Base-by-base conservation (phyloP, 805 yeast genomes). In the Saccharomyces eubayanus region DNA sequence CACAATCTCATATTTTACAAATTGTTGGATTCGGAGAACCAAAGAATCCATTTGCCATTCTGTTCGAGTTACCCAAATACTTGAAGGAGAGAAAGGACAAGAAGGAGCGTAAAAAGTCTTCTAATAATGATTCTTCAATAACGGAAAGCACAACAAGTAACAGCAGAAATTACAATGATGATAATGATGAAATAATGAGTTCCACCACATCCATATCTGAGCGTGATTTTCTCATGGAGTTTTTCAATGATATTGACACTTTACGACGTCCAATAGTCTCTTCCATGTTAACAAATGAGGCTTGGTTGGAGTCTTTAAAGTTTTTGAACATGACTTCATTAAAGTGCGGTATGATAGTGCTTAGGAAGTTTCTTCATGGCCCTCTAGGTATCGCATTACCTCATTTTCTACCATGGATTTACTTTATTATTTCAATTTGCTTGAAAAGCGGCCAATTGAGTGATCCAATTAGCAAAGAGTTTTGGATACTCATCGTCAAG, bases 1-100 rank as follows among this genome's bases (percentile, higher is more conserved):
- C 94, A 2, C 74, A 86, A 49, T 82, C 90, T 28, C 87, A 87
- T 62, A 81, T 87, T 51, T 78, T 82, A 61, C 92, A 87, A 70
- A 65, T 87, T 51, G 79, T 85, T 48, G 94, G 94, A 1, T 84
- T 87, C 68, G 95, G 94, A 31, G 86, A 85, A 63, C 77, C 87
- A 5, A 74, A 76, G 47, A 87, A 85, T 62, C 90, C 92, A 20
- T 86, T 87, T 70, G 89, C 92, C 5, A 80, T 83, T 61, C 65
- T 87, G 12, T 87, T 87, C 68, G 83, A 80, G 53, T 71, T 87
- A 24, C 85, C 91, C 0, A 87, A 84, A 62, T 87, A 84, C 16
- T 69, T 87, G 56, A 84, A 80, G 55, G 89, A 84, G 60, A 73
- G 90, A 50, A 84, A 79, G 59, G 90, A 84, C 53, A 82, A 84